These are phyloP conservation scores for Trichophyton mentagrophytes DNA, from an alignment of 2,329 filamentous ascomycete genomes.

Conservation along the genomic window DNA sequence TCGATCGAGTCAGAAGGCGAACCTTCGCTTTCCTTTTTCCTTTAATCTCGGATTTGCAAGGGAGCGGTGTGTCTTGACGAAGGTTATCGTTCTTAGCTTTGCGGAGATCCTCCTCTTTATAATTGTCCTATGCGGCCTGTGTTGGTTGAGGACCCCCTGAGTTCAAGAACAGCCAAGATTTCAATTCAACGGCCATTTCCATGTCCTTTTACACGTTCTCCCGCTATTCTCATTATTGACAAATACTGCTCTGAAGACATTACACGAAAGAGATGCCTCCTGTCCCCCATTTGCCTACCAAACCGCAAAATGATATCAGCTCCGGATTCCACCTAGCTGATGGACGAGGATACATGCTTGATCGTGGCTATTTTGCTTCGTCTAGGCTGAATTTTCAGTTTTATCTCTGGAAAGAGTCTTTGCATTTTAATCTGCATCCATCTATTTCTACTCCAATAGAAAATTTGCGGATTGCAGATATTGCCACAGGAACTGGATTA, in stretches of 20 bases:
- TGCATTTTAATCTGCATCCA: background rate
- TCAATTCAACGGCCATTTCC: background rate
- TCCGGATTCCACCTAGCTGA: constrained; percentile 1
- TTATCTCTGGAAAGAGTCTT: constrained; percentile 5
- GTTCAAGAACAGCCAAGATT: background rate
- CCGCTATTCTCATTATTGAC: background rate
- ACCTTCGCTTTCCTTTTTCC: background rate
- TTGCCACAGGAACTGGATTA: constrained; percentile 1
- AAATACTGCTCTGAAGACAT: background rate
- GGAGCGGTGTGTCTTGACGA: background rate
- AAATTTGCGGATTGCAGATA: constrained; percentile 1
- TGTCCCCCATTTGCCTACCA: background rate
- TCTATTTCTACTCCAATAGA: background rate
- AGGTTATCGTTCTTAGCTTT: background rate
- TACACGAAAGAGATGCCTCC: background rate
- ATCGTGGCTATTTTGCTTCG: constrained; percentile 2
- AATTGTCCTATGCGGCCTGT: background rate
- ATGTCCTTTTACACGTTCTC: background rate
- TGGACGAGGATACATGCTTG: constrained; percentile 3
- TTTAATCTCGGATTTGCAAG: background rate
- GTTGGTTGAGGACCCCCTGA: background rate
- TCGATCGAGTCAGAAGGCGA: background rate
- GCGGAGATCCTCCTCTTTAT: background rate
- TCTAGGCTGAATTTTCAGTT: constrained; percentile 2
- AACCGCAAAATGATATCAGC: background rate